phyloP scores from a whole-genome alignment of 495 filamentous ascomycete genomes.

The Hamigera avellanea region DNA sequence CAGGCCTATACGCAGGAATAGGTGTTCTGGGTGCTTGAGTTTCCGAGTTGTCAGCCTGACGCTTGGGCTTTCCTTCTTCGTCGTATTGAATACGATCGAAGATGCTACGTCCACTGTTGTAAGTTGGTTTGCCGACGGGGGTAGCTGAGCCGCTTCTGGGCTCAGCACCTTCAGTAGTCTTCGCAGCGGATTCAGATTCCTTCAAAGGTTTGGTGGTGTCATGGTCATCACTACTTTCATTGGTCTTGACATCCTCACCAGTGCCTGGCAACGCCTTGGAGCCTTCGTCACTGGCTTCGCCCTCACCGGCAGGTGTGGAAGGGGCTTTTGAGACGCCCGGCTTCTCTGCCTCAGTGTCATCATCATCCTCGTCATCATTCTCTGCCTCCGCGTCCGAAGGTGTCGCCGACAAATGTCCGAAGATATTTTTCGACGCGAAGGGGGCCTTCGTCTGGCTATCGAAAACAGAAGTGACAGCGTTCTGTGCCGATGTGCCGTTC shows the following conservation, averaged over 20 bases:
- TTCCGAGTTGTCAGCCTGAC: conserved; percentile 24
- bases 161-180: conserved; percentile 9
- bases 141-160: conserved; percentile 18
- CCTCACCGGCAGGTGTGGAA: conserved; percentile 9
- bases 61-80: conserved; percentile 35
- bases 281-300: conserved; percentile 15
- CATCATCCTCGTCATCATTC: conserved; percentile 27
- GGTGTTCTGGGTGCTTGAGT: too few species aligned
- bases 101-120: conserved; percentile 34
- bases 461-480: conserved; percentile 10
- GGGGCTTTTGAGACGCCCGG: conserved; percentile 4
- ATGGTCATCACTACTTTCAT: conserved; percentile 15
- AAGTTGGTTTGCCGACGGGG: conserved; percentile 20
- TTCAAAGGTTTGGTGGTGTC: conserved; percentile 11
- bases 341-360: conserved; percentile 5
- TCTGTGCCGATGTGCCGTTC: conserved; percentile 3
- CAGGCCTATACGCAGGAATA: too few species aligned
- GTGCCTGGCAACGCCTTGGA: conserved; percentile 5
- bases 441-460: conserved; percentile 14
- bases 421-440: conserved; percentile 41
- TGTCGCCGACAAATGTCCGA: conserved; percentile 47
- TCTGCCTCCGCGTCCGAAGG: conserved; percentile 33
- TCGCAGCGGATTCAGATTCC: conserved; percentile 10
- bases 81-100: conserved; percentile 47
- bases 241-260: conserved; percentile 10